Evolutionary conservation across 352 stramenopile species (phyloP).

Genomic region (Pythium guiyangense): DNA sequence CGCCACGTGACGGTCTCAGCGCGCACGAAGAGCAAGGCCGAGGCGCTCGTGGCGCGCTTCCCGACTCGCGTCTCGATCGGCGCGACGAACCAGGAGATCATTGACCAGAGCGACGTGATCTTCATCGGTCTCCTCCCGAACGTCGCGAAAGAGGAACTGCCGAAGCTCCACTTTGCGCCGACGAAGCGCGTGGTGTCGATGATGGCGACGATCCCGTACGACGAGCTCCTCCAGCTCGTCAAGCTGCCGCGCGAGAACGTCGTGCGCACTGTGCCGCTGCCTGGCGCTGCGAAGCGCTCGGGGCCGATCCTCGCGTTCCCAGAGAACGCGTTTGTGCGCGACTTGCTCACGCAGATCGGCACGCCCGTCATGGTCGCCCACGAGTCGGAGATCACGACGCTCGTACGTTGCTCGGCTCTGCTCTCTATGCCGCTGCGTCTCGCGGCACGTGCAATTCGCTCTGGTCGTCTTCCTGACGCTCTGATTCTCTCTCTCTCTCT

Average conservation of each 20-base stretch:
- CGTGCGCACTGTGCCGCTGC: constrained; percentile 74
- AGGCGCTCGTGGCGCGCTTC: constrained; percentile 69
- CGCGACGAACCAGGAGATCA: constrained; percentile 73
- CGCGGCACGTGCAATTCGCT: background rate
- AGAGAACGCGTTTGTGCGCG: constrained; percentile 55
- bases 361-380: constrained; percentile 79
- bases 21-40: constrained; percentile 70
- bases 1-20: constrained; percentile 67
- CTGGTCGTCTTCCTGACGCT: background rate
- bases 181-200: constrained; percentile 76
- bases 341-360: constrained; percentile 73
- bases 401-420: constrained; percentile 24
- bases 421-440: too few relatives aligned
- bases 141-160: constrained; percentile 62
- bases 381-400: constrained; percentile 79
- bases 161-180: constrained; percentile 57
- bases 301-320: constrained; percentile 80
- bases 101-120: constrained; percentile 78
- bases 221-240: constrained; percentile 71
- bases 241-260: constrained; percentile 66
- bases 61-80: constrained; percentile 58
- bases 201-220: constrained; percentile 88
- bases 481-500: background rate
- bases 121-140: constrained; percentile 78
- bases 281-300: constrained; percentile 65